Base-by-base conservation (phyloP, 1,139 yeast genomes). In the Saccharomyces hybrid region DNA sequence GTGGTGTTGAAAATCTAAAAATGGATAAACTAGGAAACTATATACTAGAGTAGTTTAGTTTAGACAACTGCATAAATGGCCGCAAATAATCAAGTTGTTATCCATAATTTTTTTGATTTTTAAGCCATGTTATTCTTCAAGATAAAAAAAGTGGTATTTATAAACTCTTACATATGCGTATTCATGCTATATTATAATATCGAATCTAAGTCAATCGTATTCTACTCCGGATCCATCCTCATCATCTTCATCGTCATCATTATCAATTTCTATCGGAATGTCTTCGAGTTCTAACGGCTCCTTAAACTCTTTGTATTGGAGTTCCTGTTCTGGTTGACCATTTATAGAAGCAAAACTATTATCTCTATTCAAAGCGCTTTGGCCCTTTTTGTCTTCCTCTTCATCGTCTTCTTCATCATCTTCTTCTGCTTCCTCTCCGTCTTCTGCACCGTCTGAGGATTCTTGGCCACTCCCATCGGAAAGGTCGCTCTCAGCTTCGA, bases 11-110 rank as follows among this genome's bases (percentile, higher is more conserved):
- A 51, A 76, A 81, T 34, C 70, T 88, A 58, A 86, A 84, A 67
- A 84, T 85, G 86, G 95, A 88, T 68, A 85, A 84, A 62, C 70
- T 88, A 54, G 96, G 95, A 49, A 88, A 88, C 68, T 87, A 86
- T 67, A 83, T 86, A 42, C 70, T 87, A 51, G 89, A 85, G 41
- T 69, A 69, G 44, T 8, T 38, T 5, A 30, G 32, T 26, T 26
- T 7, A 26, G 28, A 26, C 8, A 5, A 26, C 28, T 26, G 28
- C 8, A 26, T 26, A 26, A 26, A 30, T 30, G 13, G 4, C n/a
- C 32, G 32, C 32, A 30, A 30, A 30, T 28, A 23, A 3, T 16
- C 11, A 14, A 44, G 11, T 9, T 9, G 16, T 13, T 13, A n/a
- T 6, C n/a, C 14, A 9, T 25, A 14, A 14, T 11, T 16, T 28